These are phyloP conservation scores for Hyaloperonospora arabidopsidis DNA, from an alignment of 352 stramenopile genomes.

Conservation along the genomic window DNA sequence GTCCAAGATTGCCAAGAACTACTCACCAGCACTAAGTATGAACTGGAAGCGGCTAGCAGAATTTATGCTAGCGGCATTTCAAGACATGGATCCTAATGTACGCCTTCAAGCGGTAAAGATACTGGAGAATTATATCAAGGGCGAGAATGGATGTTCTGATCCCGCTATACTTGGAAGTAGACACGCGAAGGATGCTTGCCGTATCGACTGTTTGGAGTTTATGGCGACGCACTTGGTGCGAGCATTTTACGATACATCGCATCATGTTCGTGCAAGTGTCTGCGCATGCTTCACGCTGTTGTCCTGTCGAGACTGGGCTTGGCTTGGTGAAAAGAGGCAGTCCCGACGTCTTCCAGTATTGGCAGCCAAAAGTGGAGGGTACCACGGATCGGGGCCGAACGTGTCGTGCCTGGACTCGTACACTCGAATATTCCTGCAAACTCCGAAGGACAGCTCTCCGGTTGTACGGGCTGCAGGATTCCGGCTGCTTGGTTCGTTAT, in stretches of 20 bases:
- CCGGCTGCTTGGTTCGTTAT: conserved; percentile 68
- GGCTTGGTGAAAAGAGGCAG: conserved; percentile 40
- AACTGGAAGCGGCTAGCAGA: conserved; percentile 60
- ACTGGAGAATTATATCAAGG: conserved; percentile 84
- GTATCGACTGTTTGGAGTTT: conserved; percentile 60
- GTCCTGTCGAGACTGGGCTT: conserved; percentile 54
- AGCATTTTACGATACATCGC: conserved; percentile 77
- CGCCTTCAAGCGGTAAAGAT: conserved; percentile 84
- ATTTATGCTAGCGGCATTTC: conserved; percentile 77
- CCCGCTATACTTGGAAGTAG: background rate
- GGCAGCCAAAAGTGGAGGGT: conserved; percentile 29
- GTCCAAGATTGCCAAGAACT: conserved; percentile 82
- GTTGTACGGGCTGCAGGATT: conserved; percentile 77
- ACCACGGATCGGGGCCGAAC: conserved; percentile 17
- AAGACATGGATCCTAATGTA: conserved; percentile 80
- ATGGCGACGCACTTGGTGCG: conserved; percentile 72
- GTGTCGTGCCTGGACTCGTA: conserved; percentile 56
- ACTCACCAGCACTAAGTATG: conserved; percentile 55
- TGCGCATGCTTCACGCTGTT: conserved; percentile 83
- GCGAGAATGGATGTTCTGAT: conserved; percentile 28
- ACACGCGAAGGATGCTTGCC: conserved; percentile 11
- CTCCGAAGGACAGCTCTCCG: conserved; percentile 64
- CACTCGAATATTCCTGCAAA: conserved; percentile 67
- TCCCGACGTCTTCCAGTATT: conserved; percentile 27
- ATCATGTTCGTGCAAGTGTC: conserved; percentile 80